Evolutionary conservation across 805 yeast genomes (phyloP), one percentile per base, ranked within the genome.

Genomic region (Wickerhamomyces rabaulensis): DNA sequence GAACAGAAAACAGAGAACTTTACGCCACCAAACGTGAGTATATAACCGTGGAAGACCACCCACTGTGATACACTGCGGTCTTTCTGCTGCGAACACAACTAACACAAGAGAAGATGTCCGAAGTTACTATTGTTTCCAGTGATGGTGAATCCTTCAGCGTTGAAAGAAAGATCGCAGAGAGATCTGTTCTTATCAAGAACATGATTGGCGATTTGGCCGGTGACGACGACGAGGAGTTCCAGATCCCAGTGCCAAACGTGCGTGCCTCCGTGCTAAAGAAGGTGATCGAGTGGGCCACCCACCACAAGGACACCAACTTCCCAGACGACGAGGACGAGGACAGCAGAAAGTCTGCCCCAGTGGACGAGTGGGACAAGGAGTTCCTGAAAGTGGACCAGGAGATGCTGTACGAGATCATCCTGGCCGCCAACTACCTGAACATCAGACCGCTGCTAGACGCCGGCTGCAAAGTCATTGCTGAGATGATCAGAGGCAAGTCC

Each of bases 271-370:
- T 92, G 19, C 74, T 92, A 68, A 80, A 85, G 64, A 89, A 90
- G 63, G 92, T 92, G n/a, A 73, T 92, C 45, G 96, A 92, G 63
- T 92, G 97, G 95, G 90, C 97, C 59, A 95, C 87, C 61, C 94
- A 92, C 65, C 97, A 92, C 72, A 86, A 84, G 65, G 90, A 87
- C 62, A 78, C 86, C 9, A 73, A 73, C 17, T 83, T 83, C 66
- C 87, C 87, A 17, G 89, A 82, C 52, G 91, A 84, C 45, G 88
- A 80, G 48, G 96, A 88, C 52, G 91, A 85, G 45, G 95, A 88
- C 55, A 78, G 87, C 21, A 81, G 86, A 64, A 87, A 87, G 62
- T 76, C 92, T n/a, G 89, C 90, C 2, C 97, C 96, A 4, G 89
- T 92, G 43, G 92, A 86, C 51, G 90, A 90, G 41, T 92, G 98